These are phyloP conservation scores for Lipomyces lipofer DNA, from an alignment of 805 yeast genomes.

Conservation along the genomic window DNA sequence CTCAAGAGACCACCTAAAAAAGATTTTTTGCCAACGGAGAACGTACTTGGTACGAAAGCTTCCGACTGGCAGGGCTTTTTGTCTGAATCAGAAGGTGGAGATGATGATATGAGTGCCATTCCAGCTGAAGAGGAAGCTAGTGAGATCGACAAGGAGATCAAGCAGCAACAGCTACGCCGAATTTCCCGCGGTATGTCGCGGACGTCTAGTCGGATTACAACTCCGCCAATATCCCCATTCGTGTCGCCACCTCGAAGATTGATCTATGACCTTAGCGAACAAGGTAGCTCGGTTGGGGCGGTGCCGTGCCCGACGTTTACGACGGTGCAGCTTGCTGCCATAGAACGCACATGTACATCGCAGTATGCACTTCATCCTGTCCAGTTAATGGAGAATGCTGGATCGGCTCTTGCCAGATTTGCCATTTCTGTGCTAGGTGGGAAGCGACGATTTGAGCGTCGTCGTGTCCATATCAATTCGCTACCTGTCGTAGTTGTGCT, in stretches of 20 bases:
- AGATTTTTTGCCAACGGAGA: slow-evolving; percentile 27
- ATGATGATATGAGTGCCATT: background rate
- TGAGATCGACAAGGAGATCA: slow-evolving; percentile 22
- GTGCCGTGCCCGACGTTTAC: slow-evolving; percentile 49
- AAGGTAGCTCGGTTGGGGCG: slow-evolving; percentile 5
- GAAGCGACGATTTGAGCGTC: slow-evolving; percentile 56
- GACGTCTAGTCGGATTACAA: slow-evolving; percentile 10
- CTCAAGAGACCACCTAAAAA: slow-evolving; percentile 16
- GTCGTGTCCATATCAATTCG: slow-evolving; percentile 76
- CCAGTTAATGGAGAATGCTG: slow-evolving; percentile 63
- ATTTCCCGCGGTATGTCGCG: slow-evolving; percentile 12
- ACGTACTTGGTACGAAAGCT: slow-evolving; percentile 18
- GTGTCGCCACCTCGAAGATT: slow-evolving; percentile 11
- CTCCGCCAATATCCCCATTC: slow-evolving; percentile 15
- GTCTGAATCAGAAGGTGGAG: slow-evolving; percentile 13
- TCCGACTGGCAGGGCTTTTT: slow-evolving; percentile 19
- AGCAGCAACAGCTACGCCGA: slow-evolving; percentile 16
- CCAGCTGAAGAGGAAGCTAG: slow-evolving; percentile 21
- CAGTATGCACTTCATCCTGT: slow-evolving; percentile 52
- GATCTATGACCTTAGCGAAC: slow-evolving; percentile 6
- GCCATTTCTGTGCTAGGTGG: slow-evolving; percentile 70
- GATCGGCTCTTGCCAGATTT: slow-evolving; percentile 61
- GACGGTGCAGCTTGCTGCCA: slow-evolving; percentile 75
- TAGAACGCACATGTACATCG: slow-evolving; percentile 61
- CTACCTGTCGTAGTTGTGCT: slow-evolving; percentile 74